Conservation (phyloP, 176 grass and related monocot species). For the Cymbopogon citratus region DNA sequence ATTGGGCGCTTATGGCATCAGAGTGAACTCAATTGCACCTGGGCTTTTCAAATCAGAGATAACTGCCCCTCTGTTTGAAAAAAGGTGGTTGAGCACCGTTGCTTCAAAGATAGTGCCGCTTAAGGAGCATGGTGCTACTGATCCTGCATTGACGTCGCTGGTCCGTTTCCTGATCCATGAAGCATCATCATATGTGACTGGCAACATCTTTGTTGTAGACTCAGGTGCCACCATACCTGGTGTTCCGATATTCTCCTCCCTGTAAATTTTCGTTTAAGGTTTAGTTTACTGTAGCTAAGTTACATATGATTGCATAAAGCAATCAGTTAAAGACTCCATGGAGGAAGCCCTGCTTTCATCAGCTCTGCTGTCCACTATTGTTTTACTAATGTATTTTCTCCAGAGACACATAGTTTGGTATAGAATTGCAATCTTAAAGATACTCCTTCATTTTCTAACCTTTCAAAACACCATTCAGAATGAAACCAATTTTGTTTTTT, state of each 20-base stretch:
- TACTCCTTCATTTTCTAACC: not conserved
- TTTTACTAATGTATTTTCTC: not conserved
- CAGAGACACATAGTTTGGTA: not conserved
- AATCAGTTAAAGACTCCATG: not conserved
- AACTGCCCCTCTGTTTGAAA: slow-evolving; percentile 57
- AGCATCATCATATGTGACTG: slow-evolving; percentile 63
- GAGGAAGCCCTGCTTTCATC: not conserved
- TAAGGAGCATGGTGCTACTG: slow-evolving; percentile 43
- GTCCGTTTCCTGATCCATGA: slow-evolving; percentile 77
- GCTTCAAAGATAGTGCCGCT: slow-evolving; percentile 59
- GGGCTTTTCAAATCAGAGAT: slow-evolving; percentile 84
- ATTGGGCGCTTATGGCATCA: slow-evolving; percentile 61
- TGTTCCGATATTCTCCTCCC: slow-evolving; percentile 78
- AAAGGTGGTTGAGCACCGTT: slow-evolving; percentile 59
- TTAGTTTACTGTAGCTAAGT: not conserved
- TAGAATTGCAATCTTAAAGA: not conserved
- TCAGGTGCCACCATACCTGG: slow-evolving; percentile 61
- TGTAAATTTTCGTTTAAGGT: slow-evolving; percentile 26
- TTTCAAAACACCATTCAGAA: not conserved
- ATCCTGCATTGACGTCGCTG: slow-evolving; percentile 73
- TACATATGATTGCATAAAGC: not conserved
- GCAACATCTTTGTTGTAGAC: slow-evolving; percentile 77
- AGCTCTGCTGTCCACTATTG: not conserved
- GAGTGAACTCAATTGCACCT: slow-evolving; percentile 76
- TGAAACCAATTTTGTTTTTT: too few species aligned